phyloP scores from a whole-genome alignment of 495 filamentous ascomycete genomes.

The Aspergillus nidulans region DNA sequence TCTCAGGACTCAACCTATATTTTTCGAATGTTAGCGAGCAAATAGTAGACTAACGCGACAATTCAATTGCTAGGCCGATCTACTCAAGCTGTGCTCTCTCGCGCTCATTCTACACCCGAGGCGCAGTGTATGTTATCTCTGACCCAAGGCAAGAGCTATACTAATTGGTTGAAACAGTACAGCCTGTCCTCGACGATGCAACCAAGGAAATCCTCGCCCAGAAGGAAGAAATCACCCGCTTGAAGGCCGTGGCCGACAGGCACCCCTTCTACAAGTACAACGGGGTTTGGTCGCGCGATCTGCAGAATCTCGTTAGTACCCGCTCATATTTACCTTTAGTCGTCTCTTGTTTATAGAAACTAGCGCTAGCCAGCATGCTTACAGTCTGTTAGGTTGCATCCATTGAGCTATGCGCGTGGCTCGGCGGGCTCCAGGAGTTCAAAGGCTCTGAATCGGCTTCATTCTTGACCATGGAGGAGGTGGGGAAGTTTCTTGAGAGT shows the following conservation, averaged over 20 bases:
- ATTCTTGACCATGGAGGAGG: slow-evolving; percentile 83
- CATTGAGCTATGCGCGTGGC: slow-evolving; percentile 71
- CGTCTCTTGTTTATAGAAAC: too few relatives aligned
- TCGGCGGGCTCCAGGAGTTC: slow-evolving; percentile 57
- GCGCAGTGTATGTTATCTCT: slow-evolving; percentile 59
- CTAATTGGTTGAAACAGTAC: slow-evolving; percentile 23
- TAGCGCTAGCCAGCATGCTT: too few relatives aligned
- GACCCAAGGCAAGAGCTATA: not conserved
- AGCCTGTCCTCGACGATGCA: slow-evolving; percentile 41
- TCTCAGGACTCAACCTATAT: too few relatives aligned
- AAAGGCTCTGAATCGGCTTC: slow-evolving; percentile 34
- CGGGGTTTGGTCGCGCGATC: slow-evolving; percentile 70
- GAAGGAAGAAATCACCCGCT: slow-evolving; percentile 41
- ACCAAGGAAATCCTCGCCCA: slow-evolving; percentile 39
- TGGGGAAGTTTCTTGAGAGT: slow-evolving; percentile 74
- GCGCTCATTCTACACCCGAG: slow-evolving; percentile 80
- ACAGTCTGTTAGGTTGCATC: slow-evolving; percentile 46
- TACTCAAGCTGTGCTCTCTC: slow-evolving; percentile 75
- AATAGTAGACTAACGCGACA: not conserved
- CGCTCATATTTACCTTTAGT: not conserved
- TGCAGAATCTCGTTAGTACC: slow-evolving; percentile 69
- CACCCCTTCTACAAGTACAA: slow-evolving; percentile 98
- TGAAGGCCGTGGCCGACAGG: slow-evolving; percentile 67
- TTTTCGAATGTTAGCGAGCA: too few relatives aligned
- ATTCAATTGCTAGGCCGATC: slow-evolving; percentile 43